Evolutionary conservation across 805 yeast genomes (phyloP).

Genomic region (Wickerhamiella bombiphila): DNA sequence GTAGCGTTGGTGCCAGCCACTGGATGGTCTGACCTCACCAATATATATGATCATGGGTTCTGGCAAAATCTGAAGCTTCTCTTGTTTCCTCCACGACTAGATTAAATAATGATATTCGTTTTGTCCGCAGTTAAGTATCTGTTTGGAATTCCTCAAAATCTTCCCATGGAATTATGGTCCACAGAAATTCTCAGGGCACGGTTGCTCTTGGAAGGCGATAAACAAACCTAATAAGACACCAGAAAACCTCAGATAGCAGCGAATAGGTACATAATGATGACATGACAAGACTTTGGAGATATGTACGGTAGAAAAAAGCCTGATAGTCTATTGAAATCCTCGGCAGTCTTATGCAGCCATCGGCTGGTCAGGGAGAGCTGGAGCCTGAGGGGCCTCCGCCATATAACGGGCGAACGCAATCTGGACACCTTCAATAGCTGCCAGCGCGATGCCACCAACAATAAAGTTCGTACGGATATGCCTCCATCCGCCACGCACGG

Average conservation of each 20-base stretch:
- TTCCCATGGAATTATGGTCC: too few relatives aligned
- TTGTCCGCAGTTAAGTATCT: too few relatives aligned
- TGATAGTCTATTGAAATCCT: too few relatives aligned
- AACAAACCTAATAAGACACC: too few relatives aligned
- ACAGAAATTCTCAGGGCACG: too few relatives aligned
- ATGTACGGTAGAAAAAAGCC: too few relatives aligned
- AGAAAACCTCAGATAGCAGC: too few relatives aligned
- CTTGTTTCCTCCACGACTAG: constrained; percentile 11
- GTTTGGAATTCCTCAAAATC: too few relatives aligned
- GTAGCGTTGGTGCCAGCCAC: constrained; percentile 17
- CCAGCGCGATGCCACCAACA: constrained; percentile 92
- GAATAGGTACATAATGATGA: too few relatives aligned
- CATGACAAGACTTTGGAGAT: too few relatives aligned
- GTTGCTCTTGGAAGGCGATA: too few relatives aligned
- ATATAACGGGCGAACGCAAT: constrained; percentile 83
- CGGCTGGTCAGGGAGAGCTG: constrained; percentile 21
- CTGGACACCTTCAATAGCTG: constrained; percentile 97
- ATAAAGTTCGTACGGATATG: constrained; percentile 94
- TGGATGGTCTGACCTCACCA: constrained; percentile 23
- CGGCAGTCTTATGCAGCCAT: constrained; percentile 5
- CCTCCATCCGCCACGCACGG: constrained; percentile 97
- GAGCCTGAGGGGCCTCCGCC: constrained; percentile 49
- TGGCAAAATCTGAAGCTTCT: constrained; percentile 14
- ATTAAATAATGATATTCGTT: neutral
- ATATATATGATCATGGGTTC: constrained; percentile 27